Percentiles rank a stretch among this genome's conserved stretches.
Conservation (phyloP, 75 land plant species). For the Selaginella moellendorffii region DNA sequence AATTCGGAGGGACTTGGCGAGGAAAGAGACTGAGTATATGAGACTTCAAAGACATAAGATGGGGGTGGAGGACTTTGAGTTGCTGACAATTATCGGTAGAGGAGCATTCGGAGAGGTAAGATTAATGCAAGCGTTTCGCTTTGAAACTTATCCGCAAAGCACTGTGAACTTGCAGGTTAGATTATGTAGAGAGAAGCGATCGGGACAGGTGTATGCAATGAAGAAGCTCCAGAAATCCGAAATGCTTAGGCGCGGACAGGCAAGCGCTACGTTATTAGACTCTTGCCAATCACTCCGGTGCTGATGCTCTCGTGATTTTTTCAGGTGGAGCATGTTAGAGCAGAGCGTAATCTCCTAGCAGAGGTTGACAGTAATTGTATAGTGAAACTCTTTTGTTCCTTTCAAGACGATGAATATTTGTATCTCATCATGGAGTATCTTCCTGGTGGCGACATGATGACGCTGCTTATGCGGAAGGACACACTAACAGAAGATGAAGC, state of each 20-base stretch:
- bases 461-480: constrained; percentile 2
- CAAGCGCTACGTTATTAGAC: constrained; percentile 1
- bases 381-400: constrained; percentile 6
- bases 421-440: constrained; percentile 10
- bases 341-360: constrained; percentile 1
- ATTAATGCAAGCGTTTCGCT: too few species aligned
- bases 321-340: constrained; percentile 11
- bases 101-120: constrained; percentile 88
- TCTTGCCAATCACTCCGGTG: too few species aligned
- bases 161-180: constrained; percentile 54
- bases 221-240: constrained; percentile 72
- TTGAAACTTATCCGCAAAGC: too few species aligned
- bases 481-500: constrained; percentile 9
- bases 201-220: constrained; percentile 73
- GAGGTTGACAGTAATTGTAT: constrained; percentile 4
- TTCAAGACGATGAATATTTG: constrained; percentile 1
- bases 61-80: constrained; percentile 83
- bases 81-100: constrained; percentile 68
- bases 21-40: constrained; percentile 85
- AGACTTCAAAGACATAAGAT: constrained; percentile 74
- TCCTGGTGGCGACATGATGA: constrained; percentile 11
- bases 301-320: too few species aligned
- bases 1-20: constrained; percentile 51
- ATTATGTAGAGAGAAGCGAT: constrained; percentile 50
- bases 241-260: constrained; percentile 82